Conservation (phyloP, 768 basidiomycete genomes). For the Pulveroboletus frians region DNA sequence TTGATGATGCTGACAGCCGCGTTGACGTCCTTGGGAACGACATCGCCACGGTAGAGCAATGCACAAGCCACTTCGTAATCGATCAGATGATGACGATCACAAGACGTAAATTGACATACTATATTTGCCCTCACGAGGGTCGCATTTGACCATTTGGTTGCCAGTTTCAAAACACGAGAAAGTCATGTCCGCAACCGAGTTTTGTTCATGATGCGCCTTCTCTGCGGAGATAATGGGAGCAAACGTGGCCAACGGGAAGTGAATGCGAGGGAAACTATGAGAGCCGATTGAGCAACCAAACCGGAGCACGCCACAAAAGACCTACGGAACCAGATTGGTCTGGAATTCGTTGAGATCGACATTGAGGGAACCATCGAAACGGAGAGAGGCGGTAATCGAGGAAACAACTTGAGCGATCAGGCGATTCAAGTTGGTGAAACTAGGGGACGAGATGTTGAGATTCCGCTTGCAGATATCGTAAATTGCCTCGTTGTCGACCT, state of each 20-base stretch:
- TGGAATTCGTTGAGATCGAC: conserved; percentile 95
- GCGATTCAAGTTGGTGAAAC: conserved; percentile 92
- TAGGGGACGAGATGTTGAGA: conserved; percentile 78
- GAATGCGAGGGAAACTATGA: conserved; percentile 89
- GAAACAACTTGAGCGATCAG: conserved; percentile 99
- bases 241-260: conserved; percentile 96
- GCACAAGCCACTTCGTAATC: conserved; percentile 57
- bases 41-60: conserved; percentile 69
- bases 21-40: conserved; percentile 75
- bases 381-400: conserved; percentile 88
- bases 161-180: conserved; percentile 79
- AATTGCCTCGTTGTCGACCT: conserved; percentile 83
- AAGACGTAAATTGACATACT: conserved; percentile 33
- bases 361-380: conserved; percentile 60
- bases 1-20: conserved; percentile 69
- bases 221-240: conserved; percentile 92
- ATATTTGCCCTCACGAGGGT: conserved; percentile 77
- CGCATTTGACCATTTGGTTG: conserved; percentile 79
- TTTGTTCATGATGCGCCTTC: conserved; percentile 94
- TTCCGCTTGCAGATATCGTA: conserved; percentile 84
- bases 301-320: conserved; percentile 11
- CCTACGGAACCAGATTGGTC: conserved; percentile 95
- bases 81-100: background rate
- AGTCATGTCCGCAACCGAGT: conserved; percentile 98
- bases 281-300: background rate